Conservation (phyloP, 805 yeast species). For the Candida silvatica region DNA sequence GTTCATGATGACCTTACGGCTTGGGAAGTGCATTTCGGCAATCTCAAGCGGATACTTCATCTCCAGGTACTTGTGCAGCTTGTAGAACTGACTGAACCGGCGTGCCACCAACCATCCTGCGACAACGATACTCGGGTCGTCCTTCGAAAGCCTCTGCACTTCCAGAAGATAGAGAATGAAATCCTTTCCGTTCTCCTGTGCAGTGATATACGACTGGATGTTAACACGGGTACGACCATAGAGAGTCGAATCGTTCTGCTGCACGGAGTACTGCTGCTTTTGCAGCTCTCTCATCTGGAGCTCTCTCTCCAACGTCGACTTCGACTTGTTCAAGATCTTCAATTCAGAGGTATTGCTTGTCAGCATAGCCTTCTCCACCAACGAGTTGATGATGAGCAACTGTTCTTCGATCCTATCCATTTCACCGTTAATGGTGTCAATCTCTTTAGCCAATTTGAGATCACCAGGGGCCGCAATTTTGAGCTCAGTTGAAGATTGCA, state of each 20-base stretch:
- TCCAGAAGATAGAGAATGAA: slow-evolving; percentile 69
- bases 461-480: slow-evolving; percentile 63
- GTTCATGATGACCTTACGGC: slow-evolving; percentile 57
- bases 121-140: slow-evolving; percentile 28
- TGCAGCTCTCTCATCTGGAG: slow-evolving; percentile 65
- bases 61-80: slow-evolving; percentile 57
- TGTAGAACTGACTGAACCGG: slow-evolving; percentile 76
- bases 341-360: slow-evolving; percentile 69
- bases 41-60: slow-evolving; percentile 39
- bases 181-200: slow-evolving; percentile 48
- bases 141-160: slow-evolving; percentile 42
- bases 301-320: slow-evolving; percentile 58
- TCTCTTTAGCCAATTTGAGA: slow-evolving; percentile 56
- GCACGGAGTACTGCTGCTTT: slow-evolving; percentile 73
- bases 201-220: slow-evolving; percentile 47
- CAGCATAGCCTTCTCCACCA: slow-evolving; percentile 74
- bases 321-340: slow-evolving; percentile 60
- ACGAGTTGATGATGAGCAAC: slow-evolving; percentile 52
- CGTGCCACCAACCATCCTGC: slow-evolving; percentile 92
- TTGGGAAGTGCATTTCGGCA: slow-evolving; percentile 43
- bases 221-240: slow-evolving; percentile 54
- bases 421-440: slow-evolving; percentile 46
- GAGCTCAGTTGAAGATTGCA: slow-evolving; percentile 18
- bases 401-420: slow-evolving; percentile 56
- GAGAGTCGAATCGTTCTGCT: slow-evolving; percentile 72